Evolutionary conservation across 192 early-diverging fungal genomes (phyloP), one percentile per base, ranked within the genome.

Genomic region (Backusella liffmaniae): DNA sequence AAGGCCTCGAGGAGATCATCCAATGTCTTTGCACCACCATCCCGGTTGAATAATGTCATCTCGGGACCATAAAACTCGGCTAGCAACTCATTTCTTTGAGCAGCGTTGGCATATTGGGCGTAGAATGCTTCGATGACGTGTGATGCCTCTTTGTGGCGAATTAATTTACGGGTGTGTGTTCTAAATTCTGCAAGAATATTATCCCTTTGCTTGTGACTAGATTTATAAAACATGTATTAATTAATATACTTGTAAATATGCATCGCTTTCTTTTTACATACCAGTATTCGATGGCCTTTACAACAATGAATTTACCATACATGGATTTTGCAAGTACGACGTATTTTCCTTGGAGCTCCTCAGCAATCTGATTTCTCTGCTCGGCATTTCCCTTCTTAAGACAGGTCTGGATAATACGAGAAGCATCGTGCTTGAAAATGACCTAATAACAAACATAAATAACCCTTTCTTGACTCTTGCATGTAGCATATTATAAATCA

Each of bases 11-110:
- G 67, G 53, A 95, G 75, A 39, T 85, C 84, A 18, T 89, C 82
- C 66, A 95, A 74, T 12, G 83, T 79, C 79, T 89, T 76, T 66
- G 79, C 36, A 51, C 66, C 53, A 8, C 73, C 53, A 86, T 85
- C 90, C 91, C 94, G 72, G 66, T 66, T 67, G 81, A 96, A 97
- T 29, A 98, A 75, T 4, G 92, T 89, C 85, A 93, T 96, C 79
- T 98, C 96, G 13, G 90, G 92, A 59, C 96, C 96, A 82, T 97
- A 98, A 78, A 99, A 95, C 86, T 99, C 96, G 67, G 94, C 90
- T 66, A 95, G 88, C 76, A 99, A 83, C 18, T 83, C 80, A 59
- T 85, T 85, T 46, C 92, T 79, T 81, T 99, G 94, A 68, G 80
- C 66, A 3, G 91, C 86, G 71, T 93, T 97, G 30, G 93, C 89